These are phyloP conservation scores for Phlegmacium glaucopus DNA, from an alignment of 768 basidiomycete species.

Conservation along the genomic window DNA sequence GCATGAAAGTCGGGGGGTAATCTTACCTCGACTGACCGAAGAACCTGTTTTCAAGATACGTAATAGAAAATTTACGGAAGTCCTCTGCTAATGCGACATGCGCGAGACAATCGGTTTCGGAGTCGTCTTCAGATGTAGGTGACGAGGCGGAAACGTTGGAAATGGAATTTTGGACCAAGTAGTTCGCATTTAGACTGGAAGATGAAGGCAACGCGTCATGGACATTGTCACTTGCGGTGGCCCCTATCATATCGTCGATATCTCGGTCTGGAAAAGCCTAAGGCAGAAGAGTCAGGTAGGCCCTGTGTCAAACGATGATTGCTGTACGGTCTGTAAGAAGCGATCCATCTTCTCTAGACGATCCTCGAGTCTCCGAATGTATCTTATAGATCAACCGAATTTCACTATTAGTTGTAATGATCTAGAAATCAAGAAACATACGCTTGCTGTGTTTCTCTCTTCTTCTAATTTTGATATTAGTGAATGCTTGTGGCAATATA, in stretches of 20 bases:
- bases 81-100: slow-evolving; percentile 32
- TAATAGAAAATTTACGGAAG: slow-evolving; percentile 26
- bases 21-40: slow-evolving; percentile 38
- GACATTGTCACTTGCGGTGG: background rate
- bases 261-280: slow-evolving; percentile 22
- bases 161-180: too few species aligned
- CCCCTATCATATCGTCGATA: slow-evolving; percentile 11
- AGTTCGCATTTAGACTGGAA: too few species aligned
- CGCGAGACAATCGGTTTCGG: slow-evolving; percentile 28
- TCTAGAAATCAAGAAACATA: slow-evolving; percentile 12
- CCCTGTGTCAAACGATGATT: background rate
- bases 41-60: slow-evolving; percentile 31
- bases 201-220: too few species aligned
- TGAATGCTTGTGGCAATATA: background rate
- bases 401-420: background rate
- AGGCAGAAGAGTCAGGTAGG: background rate
- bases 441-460: slow-evolving; percentile 34
- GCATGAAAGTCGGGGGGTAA: background rate
- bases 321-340: slow-evolving; percentile 22
- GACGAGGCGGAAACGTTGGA: too few species aligned
- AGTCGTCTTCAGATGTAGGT: slow-evolving; percentile 6
- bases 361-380: slow-evolving; percentile 28
- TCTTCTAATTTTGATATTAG: slow-evolving; percentile 9
- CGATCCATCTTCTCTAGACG: slow-evolving; percentile 27
- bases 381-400: slow-evolving; percentile 12